A percentile compares a stretch with the other conserved stretches of the same genome.
phyloP scores from a whole-genome alignment of 495 filamentous ascomycete genomes.

The Penicillium psychrofluorescens region DNA sequence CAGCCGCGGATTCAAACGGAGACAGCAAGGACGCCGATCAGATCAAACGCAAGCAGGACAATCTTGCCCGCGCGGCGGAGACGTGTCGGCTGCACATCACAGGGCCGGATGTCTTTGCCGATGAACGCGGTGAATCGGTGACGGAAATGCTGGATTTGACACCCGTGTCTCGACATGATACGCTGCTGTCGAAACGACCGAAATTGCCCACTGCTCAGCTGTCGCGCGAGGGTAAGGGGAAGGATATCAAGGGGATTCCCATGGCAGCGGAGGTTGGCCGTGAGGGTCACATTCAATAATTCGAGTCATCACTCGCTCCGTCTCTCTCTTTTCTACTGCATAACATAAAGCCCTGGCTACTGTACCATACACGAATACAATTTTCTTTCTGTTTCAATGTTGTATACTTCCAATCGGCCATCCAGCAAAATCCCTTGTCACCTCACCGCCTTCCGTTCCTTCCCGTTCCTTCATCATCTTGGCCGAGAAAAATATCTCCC shows the following conservation, averaged over 20 bases:
- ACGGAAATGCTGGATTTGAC: constrained; percentile 25
- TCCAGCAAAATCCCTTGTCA: neutral
- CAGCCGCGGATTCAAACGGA: constrained; percentile 10
- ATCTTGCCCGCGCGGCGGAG: constrained; percentile 31
- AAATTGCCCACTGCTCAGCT: constrained; percentile 16
- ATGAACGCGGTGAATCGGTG: constrained; percentile 10
- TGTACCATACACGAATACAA: neutral
- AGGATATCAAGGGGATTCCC: constrained; percentile 43
- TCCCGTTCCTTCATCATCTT: constrained; percentile 1
- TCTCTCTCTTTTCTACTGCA: neutral
- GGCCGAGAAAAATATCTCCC: constrained; percentile 9
- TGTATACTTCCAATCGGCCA: neutral
- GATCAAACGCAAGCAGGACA: constrained; percentile 32
- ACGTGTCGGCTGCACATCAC: constrained; percentile 25
- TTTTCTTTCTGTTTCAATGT: neutral
- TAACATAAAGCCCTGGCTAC: neutral
- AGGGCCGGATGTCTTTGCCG: constrained; percentile 27
- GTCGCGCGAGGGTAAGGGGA: constrained; percentile 20
- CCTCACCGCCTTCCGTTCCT: constrained; percentile 23
- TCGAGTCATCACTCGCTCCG: too few species aligned
- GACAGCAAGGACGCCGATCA: constrained; percentile 21
- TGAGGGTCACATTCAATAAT: constrained; percentile 38
- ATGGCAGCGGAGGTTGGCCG: constrained; percentile 35
- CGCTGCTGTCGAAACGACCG: constrained; percentile 21
- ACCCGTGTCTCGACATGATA: constrained; percentile 18